A percentile compares a stretch with the other conserved stretches of the same genome.
Conservation (phyloP, 139 green algal species). For the Tetradesmus lagerheimii region DNA sequence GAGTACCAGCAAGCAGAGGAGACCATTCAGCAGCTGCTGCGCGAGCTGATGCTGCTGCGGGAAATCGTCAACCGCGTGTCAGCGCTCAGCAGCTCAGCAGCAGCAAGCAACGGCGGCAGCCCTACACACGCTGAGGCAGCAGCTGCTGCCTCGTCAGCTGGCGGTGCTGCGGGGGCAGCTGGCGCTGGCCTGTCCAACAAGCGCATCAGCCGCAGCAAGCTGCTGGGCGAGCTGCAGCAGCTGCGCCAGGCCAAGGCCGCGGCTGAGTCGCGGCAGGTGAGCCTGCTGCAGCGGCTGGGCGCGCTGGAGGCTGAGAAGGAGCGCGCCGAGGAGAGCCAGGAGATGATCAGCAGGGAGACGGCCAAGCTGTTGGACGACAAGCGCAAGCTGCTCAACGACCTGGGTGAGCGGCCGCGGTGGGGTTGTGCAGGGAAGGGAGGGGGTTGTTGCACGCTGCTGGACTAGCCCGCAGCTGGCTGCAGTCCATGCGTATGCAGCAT, state of each 20-base stretch:
- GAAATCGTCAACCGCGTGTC: conserved; percentile 11
- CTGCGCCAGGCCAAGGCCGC: conserved; percentile 25
- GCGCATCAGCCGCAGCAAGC: conserved; percentile 29
- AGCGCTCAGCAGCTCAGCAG: neutral
- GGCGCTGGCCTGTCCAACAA: conserved; percentile 2
- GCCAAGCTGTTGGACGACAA: conserved; percentile 42
- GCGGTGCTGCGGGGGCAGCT: neutral
- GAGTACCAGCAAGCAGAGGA: conserved; percentile 7
- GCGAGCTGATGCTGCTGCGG: conserved; percentile 33
- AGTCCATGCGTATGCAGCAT: too few relatives aligned
- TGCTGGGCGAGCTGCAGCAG: conserved; percentile 37
- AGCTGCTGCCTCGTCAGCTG: neutral
- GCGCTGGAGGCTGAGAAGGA: conserved; percentile 46
- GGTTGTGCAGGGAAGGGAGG: too few relatives aligned
- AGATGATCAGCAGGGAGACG: conserved; percentile 46
- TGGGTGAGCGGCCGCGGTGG: neutral
- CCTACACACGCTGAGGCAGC: neutral
- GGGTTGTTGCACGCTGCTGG: neutral
- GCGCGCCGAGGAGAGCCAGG: conserved; percentile 36
- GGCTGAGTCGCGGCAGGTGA: neutral
- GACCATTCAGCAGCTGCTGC: conserved; percentile 46
- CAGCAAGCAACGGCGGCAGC: conserved; percentile 15
- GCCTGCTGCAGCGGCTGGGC: conserved; percentile 35
- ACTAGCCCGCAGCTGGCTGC: too few relatives aligned
- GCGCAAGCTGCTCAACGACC: conserved; percentile 36